Evolutionary conservation across 1,284 basidiomycete species (phyloP).

Genomic region (Papiliotrema flavescens): DNA sequence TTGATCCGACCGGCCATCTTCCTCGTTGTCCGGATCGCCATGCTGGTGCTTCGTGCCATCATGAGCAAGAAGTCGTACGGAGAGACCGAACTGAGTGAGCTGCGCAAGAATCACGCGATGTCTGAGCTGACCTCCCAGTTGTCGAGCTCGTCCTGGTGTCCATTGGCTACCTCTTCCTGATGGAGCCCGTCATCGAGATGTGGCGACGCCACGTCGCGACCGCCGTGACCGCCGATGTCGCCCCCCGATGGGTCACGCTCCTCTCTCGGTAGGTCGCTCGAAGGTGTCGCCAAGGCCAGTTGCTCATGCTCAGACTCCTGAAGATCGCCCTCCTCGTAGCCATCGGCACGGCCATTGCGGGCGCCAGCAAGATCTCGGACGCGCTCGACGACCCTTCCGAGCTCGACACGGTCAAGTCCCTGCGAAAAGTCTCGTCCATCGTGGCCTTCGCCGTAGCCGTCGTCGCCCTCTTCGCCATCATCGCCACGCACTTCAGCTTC

Average conservation of each 20-base stretch:
- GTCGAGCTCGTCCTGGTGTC: slow-evolving; percentile 19
- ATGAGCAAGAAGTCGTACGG: slow-evolving; percentile 13
- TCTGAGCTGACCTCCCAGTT: slow-evolving; percentile 2
- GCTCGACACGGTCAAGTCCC: slow-evolving; percentile 2
- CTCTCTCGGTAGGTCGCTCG: background rate
- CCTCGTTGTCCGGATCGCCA: slow-evolving; percentile 8
- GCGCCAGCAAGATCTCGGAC: background rate
- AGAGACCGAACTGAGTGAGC: slow-evolving; percentile 6
- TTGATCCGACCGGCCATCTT: slow-evolving; percentile 17
- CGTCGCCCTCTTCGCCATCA: slow-evolving; percentile 6
- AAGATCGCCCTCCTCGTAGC: slow-evolving; percentile 9
- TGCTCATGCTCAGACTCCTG: background rate
- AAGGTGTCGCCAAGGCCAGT: background rate
- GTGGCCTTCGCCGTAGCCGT: slow-evolving; percentile 3
- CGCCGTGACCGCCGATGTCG: slow-evolving; percentile 4
- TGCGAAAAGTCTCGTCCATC: slow-evolving; percentile 3
- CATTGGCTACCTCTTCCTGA: slow-evolving; percentile 16
- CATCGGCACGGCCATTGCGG: slow-evolving; percentile 11
- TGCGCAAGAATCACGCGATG: background rate
- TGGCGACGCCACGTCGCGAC: slow-evolving; percentile 12
- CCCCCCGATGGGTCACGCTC: slow-evolving; percentile 1
- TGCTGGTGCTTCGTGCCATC: slow-evolving; percentile 9
- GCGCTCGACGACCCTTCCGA: background rate
- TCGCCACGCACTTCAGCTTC: slow-evolving; percentile 13
- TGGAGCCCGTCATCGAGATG: slow-evolving; percentile 15